Evolutionary conservation across 2,329 filamentous ascomycete species (phyloP).

Genomic region (Furcasterigmium furcatum): DNA sequence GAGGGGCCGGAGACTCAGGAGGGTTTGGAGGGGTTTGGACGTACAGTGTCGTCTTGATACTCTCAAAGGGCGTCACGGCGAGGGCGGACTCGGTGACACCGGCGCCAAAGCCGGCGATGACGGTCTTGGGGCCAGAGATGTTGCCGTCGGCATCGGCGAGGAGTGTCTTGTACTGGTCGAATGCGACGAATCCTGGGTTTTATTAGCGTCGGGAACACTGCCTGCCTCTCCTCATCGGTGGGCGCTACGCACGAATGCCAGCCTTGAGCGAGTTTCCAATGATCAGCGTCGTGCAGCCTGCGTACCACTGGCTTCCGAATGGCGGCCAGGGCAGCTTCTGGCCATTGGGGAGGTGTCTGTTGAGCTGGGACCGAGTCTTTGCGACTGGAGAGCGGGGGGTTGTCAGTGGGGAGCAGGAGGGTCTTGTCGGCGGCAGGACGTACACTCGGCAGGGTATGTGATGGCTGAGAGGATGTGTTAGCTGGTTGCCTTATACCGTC

Average conservation of each 20-base stretch:
- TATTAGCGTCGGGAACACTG: not conserved
- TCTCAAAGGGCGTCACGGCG: slow-evolving; percentile 95
- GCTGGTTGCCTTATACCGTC: slow-evolving; percentile 7
- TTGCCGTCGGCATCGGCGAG: slow-evolving; percentile 83
- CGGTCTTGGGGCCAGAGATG: slow-evolving; percentile 84
- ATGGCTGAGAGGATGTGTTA: slow-evolving; percentile 53
- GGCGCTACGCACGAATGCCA: slow-evolving; percentile 73
- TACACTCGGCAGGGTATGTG: slow-evolving; percentile 93
- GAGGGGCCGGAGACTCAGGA: not conserved
- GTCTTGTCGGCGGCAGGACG: slow-evolving; percentile 22
- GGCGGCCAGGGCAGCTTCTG: slow-evolving; percentile 93
- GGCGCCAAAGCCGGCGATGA: slow-evolving; percentile 90
- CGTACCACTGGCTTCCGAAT: slow-evolving; percentile 94
- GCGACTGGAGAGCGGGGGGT: slow-evolving; percentile 56
- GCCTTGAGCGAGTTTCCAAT: slow-evolving; percentile 97
- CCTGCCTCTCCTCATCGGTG: not conserved
- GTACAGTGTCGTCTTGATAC: slow-evolving; percentile 92
- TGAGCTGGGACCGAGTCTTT: slow-evolving; percentile 93
- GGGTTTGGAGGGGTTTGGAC: slow-evolving; percentile 22
- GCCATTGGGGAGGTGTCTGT: slow-evolving; percentile 73
- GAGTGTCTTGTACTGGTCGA: slow-evolving; percentile 87
- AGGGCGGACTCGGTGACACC: slow-evolving; percentile 91
- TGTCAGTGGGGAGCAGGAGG: slow-evolving; percentile 2
- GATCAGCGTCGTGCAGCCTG: slow-evolving; percentile 93
- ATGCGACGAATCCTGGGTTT: slow-evolving; percentile 77